A percentile compares a stretch with the other conserved stretches of the same genome.
phyloP scores from a whole-genome alignment of 768 basidiomycete species.

The Multifurca ochricompacta region DNA sequence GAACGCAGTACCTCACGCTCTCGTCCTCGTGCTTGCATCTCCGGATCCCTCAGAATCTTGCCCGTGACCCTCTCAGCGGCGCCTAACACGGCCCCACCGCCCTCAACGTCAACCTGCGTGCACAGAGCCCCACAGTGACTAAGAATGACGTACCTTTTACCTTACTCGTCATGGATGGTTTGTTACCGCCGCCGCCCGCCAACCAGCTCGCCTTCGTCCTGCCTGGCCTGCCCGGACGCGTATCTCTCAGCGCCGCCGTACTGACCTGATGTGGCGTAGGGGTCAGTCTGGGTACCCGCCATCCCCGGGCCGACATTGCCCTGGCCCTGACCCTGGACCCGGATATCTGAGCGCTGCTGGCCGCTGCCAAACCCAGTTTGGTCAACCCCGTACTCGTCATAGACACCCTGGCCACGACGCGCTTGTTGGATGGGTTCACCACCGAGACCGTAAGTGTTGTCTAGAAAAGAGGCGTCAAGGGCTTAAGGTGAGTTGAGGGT shows the following conservation, averaged over 20 bases:
- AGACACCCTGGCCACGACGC: neutral
- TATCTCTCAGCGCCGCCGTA: neutral
- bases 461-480: no score
- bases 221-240: neutral
- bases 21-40: conserved; percentile 6
- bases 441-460: neutral
- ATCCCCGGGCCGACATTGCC: neutral
- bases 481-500: no score
- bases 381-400: neutral
- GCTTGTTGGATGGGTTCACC: neutral
- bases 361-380: neutral
- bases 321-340: neutral
- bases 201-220: neutral
- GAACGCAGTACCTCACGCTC: conserved; percentile 15
- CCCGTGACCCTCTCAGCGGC: conserved; percentile 14
- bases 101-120: neutral
- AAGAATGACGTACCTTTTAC: conserved; percentile 12
- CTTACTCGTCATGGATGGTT: conserved; percentile 1
- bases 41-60: conserved; percentile 13
- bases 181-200: neutral
- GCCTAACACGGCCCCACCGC: conserved; percentile 8
- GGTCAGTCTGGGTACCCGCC: neutral
- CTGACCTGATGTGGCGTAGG: neutral
- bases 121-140: neutral
- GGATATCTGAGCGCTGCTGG: neutral